Base-by-base conservation (phyloP, 257 asterid genomes). In the Penstemon davidsonii region DNA sequence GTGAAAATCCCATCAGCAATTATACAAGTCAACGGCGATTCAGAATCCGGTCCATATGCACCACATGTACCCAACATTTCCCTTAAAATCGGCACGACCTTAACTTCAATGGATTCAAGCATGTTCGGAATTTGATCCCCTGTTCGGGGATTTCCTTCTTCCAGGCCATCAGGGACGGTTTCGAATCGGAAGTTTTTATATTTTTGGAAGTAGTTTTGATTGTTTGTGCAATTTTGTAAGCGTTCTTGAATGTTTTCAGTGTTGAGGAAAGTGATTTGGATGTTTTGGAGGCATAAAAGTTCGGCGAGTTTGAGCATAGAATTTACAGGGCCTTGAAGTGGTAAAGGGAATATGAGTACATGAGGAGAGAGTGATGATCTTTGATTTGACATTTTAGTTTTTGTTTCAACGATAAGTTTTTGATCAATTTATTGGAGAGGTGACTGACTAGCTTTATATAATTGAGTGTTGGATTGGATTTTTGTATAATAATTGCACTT, bases 241-340 rank as follows among this genome's bases (percentile, higher is more conserved):
- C 90, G 91, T 11, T 57, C 25, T 7, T 87, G 97, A 58, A 86
- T 70, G 80, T 83, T 66, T n/a, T 76, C 63, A 0, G 94, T 78
- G 91, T 87, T 87, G 76, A 90, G 86, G 76, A 90, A 90, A 8
- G 97, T 90, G 68, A 84, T 82, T 12, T 61, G 69, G 49, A 90
- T 42, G 60, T 62, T 60, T 7, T 47, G 18, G 1, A 76, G 76
- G 72, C 82, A 80, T 4, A 85, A 12, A 41, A 87, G 51, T 36
- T 85, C 82, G 2, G 95, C 91, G 6, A 87, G 73, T 57, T 81
- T 83, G 62, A 87, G 86, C 95, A 81, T 81, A 53, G 75, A 75
- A 45, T 79, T 84, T 3, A 86, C 85, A 6, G 87, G 96, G 47
- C 90, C 85, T 42, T 88, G 96, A 25, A 88, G 74, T 0, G 94